A percentile compares a stretch with the other conserved stretches of the same genome.
These are phyloP conservation scores for Lathyrus sativus DNA, from an alignment of 306 rosid species.

Conservation along the genomic window DNA sequence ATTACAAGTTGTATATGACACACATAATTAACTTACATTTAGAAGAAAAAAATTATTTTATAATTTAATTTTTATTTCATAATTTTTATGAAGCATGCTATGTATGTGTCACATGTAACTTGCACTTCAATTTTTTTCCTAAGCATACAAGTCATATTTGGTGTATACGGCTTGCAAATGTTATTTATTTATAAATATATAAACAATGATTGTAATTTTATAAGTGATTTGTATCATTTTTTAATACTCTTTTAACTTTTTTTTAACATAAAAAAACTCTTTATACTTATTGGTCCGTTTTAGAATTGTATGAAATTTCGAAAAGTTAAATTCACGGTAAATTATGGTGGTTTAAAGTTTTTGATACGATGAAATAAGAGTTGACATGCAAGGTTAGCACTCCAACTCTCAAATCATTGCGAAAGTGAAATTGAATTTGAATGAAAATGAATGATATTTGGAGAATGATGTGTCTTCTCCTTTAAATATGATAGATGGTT, in stretches of 20 bases:
- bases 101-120: constrained; percentile 4
- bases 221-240: background rate
- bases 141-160: background rate
- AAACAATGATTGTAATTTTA: background rate
- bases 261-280: too few species aligned
- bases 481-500: too few species aligned
- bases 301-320: too few species aligned
- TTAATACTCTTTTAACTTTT: background rate
- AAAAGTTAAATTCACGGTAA: too few species aligned
- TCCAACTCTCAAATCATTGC: too few species aligned
- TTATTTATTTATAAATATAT: background rate
- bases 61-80: background rate
- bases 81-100: background rate
- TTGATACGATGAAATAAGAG: too few species aligned
- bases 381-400: too few species aligned
- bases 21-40: background rate
- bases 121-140: background rate
- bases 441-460: too few species aligned
- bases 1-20: background rate
- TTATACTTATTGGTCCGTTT: too few species aligned
- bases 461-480: too few species aligned
- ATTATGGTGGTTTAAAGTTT: too few species aligned
- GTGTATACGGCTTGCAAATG: background rate
- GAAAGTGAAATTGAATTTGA: too few species aligned
- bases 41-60: background rate